These are phyloP conservation scores for Nyctanthes arbortristis DNA, from an alignment of 257 asterid species.

Conservation along the genomic window DNA sequence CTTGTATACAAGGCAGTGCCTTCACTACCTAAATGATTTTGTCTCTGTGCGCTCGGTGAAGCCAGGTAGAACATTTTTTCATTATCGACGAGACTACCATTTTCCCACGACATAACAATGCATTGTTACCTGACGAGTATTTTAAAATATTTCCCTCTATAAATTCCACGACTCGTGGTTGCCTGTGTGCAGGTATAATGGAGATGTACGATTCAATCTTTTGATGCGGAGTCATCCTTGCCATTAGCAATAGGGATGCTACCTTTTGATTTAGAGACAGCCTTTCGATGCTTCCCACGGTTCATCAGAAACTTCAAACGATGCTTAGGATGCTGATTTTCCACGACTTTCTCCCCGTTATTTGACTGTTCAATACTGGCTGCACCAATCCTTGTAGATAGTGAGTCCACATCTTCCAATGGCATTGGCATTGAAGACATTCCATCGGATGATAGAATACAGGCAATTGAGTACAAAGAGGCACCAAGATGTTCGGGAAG, in stretches of 20 bases:
- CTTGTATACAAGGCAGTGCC: not conserved
- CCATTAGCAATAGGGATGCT: constrained; percentile 1
- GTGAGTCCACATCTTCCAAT: constrained; percentile 37
- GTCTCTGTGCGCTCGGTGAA: too few relatives aligned
- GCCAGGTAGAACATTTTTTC: too few relatives aligned
- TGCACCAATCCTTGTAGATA: constrained; percentile 44
- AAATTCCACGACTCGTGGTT: too few relatives aligned
- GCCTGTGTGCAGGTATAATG: not conserved
- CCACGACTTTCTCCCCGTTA: constrained; percentile 15
- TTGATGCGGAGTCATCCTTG: constrained; percentile 8
- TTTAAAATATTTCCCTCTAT: too few relatives aligned
- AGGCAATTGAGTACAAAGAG: constrained; percentile 53
- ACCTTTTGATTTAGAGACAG: constrained; percentile 21
- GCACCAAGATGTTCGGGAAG: constrained; percentile 73
- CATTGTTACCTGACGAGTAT: too few relatives aligned
- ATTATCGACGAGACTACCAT: too few relatives aligned
- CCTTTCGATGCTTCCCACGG: constrained; percentile 13
- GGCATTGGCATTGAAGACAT: constrained; percentile 55
- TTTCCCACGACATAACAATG: too few relatives aligned
- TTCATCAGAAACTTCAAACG: constrained; percentile 35
- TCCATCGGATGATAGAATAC: constrained; percentile 67
- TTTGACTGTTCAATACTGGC: constrained; percentile 36
- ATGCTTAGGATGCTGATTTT: constrained; percentile 25
- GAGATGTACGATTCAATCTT: constrained; percentile 4
- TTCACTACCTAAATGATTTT: too few relatives aligned